Evolutionary conservation across 2,329 filamentous ascomycete species (phyloP), one percentile per base, ranked within the genome.

Genomic region (Venturia aucupariae): DNA sequence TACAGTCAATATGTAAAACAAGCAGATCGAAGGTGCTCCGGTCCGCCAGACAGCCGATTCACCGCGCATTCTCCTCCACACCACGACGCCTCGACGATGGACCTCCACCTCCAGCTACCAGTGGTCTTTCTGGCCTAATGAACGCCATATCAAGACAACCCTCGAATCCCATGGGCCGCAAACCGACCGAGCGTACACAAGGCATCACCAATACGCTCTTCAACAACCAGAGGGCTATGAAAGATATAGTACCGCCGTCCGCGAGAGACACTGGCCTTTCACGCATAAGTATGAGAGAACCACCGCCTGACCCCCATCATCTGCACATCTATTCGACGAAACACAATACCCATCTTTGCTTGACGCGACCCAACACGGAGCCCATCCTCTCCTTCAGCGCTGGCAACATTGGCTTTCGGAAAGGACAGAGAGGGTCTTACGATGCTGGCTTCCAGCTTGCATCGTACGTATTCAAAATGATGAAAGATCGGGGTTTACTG

Each of bases 321-420:
- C 83, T 99, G 68, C 90, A 96, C 79, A 81, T 99, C 74, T 93
- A 86, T 77, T 80, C 89, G 35, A 88, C 90, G 75, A 95, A 91
- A 79, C 94, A 97, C 84, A 99, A 99, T 80, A 94, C 90, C 24
- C 91, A 97, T 77, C 84, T 99, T 71, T 97, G 92, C 1, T 84
- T 97, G 69, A 90, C 92, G 27, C 87, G 88, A 71, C 92, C 94
- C 35, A 87, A 91, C 74, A 83, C 88, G 60, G 84, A 90, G 68
- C 84, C 90, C 35, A 84, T 97, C 68, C 81, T 99, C 68, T 91
- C 88, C 15, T 77, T 96, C 70, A 90, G 89, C 1, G 84, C 87
- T 66, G 94, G 94, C 60, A 92, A 96, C 72, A 85, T 99, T 66
- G 93, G 93, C n/a, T 97, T 97, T 79, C 84, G 83, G 71, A 95